These are phyloP conservation scores for Parachaetomium inaequale DNA, from an alignment of 495 filamentous ascomycete species.

Conservation along the genomic window DNA sequence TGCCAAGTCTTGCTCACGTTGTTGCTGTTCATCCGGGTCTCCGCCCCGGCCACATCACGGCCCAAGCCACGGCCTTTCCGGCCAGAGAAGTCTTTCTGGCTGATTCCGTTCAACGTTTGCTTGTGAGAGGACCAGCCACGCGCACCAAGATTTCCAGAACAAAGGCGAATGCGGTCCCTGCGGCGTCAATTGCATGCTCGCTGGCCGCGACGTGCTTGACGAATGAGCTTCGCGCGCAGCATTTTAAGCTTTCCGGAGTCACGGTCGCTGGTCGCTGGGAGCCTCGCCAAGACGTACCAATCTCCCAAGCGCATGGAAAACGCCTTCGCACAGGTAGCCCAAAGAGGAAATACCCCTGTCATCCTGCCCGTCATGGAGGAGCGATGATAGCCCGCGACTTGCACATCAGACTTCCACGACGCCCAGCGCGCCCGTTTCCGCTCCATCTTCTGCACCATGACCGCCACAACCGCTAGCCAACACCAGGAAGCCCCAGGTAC, in stretches of 20 bases:
- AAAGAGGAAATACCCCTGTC: slow-evolving; percentile 29
- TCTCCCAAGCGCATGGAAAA: slow-evolving; percentile 13
- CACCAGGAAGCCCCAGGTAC: slow-evolving; percentile 11
- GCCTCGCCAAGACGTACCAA: slow-evolving; percentile 18
- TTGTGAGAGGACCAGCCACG: neutral
- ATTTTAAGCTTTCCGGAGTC: slow-evolving; percentile 29
- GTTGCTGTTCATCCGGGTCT: too few species aligned
- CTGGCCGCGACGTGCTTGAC: slow-evolving; percentile 3
- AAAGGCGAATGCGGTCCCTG: neutral
- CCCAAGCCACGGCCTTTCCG: too few species aligned
- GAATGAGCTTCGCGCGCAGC: slow-evolving; percentile 13
- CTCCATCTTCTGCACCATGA: neutral
- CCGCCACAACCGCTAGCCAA: neutral
- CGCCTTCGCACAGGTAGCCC: slow-evolving; percentile 34
- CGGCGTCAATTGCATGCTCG: neutral
- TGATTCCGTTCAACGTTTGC: neutral
- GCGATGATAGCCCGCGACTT: slow-evolving; percentile 13
- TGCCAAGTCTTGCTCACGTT: too few species aligned
- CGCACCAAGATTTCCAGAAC: slow-evolving; percentile 5
- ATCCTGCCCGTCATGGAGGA: neutral
- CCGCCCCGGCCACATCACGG: too few species aligned
- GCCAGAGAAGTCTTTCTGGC: too few species aligned
- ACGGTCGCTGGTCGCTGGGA: slow-evolving; percentile 10
- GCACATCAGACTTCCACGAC: neutral
- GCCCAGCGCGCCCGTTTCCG: neutral